phyloP scores from a whole-genome alignment of 2,329 filamentous ascomycete genomes.

The Diaporthe sp. region DNA sequence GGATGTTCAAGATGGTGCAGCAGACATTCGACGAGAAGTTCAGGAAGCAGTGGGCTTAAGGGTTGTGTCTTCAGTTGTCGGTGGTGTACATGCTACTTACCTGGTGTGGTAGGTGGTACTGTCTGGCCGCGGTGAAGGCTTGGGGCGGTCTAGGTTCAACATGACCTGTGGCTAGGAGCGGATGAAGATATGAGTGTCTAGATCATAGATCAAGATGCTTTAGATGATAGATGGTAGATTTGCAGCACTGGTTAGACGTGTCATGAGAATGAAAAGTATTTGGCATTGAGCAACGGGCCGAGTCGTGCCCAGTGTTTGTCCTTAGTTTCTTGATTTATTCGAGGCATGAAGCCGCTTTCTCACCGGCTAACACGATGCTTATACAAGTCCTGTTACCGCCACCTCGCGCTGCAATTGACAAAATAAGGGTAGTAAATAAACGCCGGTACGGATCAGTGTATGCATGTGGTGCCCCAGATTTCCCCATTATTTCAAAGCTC shows the following conservation, averaged over 20 bases:
- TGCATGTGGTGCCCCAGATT: neutral
- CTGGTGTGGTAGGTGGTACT: too few species aligned
- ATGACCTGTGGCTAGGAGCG: neutral
- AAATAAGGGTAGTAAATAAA: neutral
- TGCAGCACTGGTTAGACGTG: neutral
- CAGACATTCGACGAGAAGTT: conserved; percentile 76
- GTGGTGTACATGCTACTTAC: neutral
- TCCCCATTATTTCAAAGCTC: neutral
- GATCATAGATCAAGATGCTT: conserved; percentile 1
- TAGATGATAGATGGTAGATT: conserved; percentile 1
- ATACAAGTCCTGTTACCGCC: neutral
- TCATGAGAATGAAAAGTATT: neutral
- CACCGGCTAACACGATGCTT: neutral
- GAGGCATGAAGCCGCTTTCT: neutral
- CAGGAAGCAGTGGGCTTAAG: conserved; percentile 70
- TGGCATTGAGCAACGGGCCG: neutral
- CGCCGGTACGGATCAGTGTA: neutral
- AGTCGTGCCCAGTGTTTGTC: neutral
- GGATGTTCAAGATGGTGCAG: conserved; percentile 70
- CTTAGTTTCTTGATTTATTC: neutral
- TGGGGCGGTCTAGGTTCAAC: neutral
- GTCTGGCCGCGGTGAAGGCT: neutral
- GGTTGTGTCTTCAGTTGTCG: conserved; percentile 13
- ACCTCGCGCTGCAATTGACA: too few species aligned
- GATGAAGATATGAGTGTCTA: neutral